These are phyloP conservation scores for Cystobasidium sp. DNA, from an alignment of 1,284 basidiomycete species.

Conservation along the genomic window DNA sequence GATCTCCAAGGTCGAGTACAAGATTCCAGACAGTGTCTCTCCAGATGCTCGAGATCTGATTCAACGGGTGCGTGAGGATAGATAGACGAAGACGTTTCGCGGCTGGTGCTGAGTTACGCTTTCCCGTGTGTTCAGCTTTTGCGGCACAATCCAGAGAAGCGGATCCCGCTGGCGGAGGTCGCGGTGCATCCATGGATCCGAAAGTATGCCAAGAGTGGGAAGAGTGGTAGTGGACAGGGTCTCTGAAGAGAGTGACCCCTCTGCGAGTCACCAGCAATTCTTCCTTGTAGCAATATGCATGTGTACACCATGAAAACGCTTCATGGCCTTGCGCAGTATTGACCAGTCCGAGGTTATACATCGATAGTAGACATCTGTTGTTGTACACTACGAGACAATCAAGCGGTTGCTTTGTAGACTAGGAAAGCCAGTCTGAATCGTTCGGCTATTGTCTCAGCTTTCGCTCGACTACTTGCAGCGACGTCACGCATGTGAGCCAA, in stretches of 20 bases:
- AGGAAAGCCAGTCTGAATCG: too few species aligned
- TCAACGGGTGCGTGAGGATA: constrained; percentile 60
- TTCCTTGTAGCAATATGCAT: too few species aligned
- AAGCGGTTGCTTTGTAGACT: too few species aligned
- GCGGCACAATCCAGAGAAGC: constrained; percentile 79
- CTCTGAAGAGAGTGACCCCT: not conserved
- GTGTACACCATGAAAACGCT: too few species aligned
- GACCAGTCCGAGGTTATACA: too few species aligned
- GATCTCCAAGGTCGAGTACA: constrained; percentile 80
- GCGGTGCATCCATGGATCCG: constrained; percentile 90
- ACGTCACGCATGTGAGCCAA: too few species aligned
- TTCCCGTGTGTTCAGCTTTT: constrained; percentile 69
- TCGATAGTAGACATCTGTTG: too few species aligned
- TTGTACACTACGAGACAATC: too few species aligned
- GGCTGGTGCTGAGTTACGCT: not conserved
- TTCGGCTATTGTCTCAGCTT: too few species aligned
- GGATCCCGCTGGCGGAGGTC: constrained; percentile 80
- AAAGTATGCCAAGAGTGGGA: constrained; percentile 62
- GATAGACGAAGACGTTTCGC: constrained; percentile 5
- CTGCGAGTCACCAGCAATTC: not conserved
- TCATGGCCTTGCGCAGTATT: too few species aligned
- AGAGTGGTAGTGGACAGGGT: constrained; percentile 40
- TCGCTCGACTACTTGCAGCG: too few species aligned
- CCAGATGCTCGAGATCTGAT: constrained; percentile 72
- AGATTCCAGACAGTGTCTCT: constrained; percentile 70